A percentile compares a stretch with the other conserved stretches of the same genome.
Evolutionary conservation across 2,329 filamentous ascomycete genomes (phyloP).

Genomic region (Talaromyces atroroseus): DNA sequence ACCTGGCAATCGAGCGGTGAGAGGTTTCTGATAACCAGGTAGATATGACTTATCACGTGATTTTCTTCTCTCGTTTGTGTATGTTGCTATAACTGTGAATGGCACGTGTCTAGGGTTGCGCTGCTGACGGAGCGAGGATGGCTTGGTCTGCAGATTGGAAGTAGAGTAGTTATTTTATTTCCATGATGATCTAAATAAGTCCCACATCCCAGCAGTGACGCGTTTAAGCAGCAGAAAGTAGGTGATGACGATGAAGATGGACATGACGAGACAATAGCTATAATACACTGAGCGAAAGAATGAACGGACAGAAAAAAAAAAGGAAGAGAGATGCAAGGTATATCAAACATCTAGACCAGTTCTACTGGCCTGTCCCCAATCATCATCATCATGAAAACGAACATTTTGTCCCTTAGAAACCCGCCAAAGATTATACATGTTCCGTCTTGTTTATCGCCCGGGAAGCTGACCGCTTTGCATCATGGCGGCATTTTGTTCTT

Average conservation of each 20-base stretch:
- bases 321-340: neutral
- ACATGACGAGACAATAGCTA: conserved; percentile 4
- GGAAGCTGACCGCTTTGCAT: conserved; percentile 54
- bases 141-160: too few species aligned
- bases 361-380: neutral
- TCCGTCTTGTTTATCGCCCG: conserved; percentile 28
- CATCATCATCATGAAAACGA: neutral
- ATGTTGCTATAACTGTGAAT: too few species aligned
- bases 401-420: neutral
- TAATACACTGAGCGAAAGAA: conserved; percentile 8
- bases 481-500: conserved; percentile 65
- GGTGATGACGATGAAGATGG: neutral
- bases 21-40: too few species aligned
- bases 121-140: too few species aligned
- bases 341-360: neutral
- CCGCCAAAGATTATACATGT: neutral
- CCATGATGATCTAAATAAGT: neutral
- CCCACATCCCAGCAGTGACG: neutral
- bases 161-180: neutral
- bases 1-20: too few species aligned
- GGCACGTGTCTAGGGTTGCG: too few species aligned
- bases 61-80: too few species aligned
- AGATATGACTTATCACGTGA: too few species aligned
- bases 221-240: neutral
- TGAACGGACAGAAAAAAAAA: neutral